These are phyloP conservation scores for Claviceps fusiformis DNA, from an alignment of 2,329 filamentous ascomycete genomes.

Conservation along the genomic window DNA sequence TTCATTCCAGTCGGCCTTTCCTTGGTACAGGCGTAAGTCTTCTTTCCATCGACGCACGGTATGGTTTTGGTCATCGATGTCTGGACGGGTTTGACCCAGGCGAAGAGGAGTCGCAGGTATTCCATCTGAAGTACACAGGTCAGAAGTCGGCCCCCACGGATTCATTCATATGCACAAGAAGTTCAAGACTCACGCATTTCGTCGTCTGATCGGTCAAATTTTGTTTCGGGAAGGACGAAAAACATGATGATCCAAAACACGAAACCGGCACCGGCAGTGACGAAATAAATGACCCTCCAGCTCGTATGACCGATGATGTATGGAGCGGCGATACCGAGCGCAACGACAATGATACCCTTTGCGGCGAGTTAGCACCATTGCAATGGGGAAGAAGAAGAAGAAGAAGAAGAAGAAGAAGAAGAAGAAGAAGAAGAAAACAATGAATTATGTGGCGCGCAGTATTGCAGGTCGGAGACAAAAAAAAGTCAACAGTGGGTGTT, in stretches of 20 bases:
- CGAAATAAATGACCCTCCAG: slow-evolving; percentile 2
- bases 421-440: neutral
- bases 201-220: neutral
- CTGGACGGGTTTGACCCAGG: neutral
- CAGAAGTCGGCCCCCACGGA: neutral
- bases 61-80: neutral
- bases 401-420: no score
- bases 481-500: neutral
- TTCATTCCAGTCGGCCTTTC: neutral
- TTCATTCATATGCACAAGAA: neutral
- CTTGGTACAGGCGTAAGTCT: neutral
- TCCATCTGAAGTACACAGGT: neutral
- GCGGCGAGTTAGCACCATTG: neutral
- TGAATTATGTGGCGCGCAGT: no score
- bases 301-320: slow-evolving; percentile 1
- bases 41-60: neutral
- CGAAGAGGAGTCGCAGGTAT: neutral
- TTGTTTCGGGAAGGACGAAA: slow-evolving; percentile 1
- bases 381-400: no score
- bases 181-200: neutral
- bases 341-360: slow-evolving; percentile 1
- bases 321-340: neutral
- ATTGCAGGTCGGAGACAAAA: no score
- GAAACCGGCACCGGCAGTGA: neutral
- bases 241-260: slow-evolving; percentile 1